phyloP scores from a whole-genome alignment of 257 asterid species.

The Solanum sejunctum region DNA sequence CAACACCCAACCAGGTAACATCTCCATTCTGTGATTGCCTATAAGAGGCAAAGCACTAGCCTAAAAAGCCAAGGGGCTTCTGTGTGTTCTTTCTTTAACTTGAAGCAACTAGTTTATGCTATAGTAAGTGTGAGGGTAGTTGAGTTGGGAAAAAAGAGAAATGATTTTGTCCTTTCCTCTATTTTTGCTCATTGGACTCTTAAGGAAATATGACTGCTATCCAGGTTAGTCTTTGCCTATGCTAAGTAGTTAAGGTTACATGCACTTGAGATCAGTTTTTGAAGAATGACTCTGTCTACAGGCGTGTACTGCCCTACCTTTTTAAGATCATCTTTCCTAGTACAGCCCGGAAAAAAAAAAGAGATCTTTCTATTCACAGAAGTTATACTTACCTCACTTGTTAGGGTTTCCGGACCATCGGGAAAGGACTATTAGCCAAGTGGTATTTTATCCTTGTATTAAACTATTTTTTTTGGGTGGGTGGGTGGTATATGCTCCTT shows the following conservation, averaged over 20 bases:
- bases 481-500: not conserved
- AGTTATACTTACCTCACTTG: not conserved
- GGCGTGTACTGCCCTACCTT: not conserved
- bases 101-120: not conserved
- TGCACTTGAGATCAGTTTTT: not conserved
- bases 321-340: not conserved
- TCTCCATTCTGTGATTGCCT: not conserved
- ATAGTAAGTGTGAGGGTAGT: not conserved
- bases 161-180: not conserved
- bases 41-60: not conserved
- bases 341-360: not conserved
- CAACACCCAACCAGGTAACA: conserved; percentile 85
- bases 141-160: not conserved
- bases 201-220: not conserved
- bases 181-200: not conserved
- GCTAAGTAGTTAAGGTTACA: not conserved
- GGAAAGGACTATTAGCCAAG: not conserved
- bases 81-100: not conserved
- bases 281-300: not conserved
- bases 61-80: not conserved
- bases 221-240: not conserved
- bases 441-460: not conserved
- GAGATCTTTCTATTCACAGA: not conserved
- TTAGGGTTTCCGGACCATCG: not conserved
- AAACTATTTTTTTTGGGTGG: not conserved